Conservation (phyloP, 1,139 yeast species). For the Saccharomyces hybrid region DNA sequence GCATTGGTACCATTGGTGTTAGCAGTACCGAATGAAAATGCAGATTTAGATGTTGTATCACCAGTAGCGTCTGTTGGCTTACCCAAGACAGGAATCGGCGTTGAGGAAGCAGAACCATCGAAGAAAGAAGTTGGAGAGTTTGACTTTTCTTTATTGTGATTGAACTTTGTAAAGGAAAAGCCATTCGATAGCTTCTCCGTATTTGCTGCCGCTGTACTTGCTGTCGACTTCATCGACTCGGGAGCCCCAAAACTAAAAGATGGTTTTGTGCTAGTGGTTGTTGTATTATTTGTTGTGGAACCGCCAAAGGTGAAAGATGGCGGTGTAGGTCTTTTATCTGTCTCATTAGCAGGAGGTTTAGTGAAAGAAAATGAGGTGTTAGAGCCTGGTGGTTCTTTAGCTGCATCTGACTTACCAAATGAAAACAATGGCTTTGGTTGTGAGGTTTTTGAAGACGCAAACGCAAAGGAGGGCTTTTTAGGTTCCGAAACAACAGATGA, state of each 20-base stretch:
- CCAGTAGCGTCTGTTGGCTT: neutral
- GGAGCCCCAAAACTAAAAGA: constrained; percentile 2
- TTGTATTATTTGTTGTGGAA: neutral
- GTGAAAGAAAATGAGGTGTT: constrained; percentile 4
- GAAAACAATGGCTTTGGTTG: constrained; percentile 2
- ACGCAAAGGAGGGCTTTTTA: constrained; percentile 8
- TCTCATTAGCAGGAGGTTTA: neutral
- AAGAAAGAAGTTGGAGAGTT: neutral
- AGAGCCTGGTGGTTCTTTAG: neutral
- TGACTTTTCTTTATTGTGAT: neutral
- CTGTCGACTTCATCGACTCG: neutral
- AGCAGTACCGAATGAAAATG: constrained; percentile 9
- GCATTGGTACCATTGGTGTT: constrained; percentile 3
- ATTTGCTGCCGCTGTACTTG: neutral
- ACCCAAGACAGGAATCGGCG: constrained; percentile 5
- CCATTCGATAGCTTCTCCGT: neutral
- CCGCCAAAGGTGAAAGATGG: constrained; percentile 4
- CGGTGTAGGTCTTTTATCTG: neutral
- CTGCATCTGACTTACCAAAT: constrained; percentile 4
- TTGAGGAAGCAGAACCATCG: neutral
- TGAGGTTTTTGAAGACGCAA: constrained; percentile 5
- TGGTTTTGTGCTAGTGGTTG: neutral
- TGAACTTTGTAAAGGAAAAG: neutral
- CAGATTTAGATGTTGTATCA: constrained; percentile 6
- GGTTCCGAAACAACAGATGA: neutral